These are phyloP conservation scores for Lecanicillium sp. DNA, from an alignment of 2,329 filamentous ascomycete genomes.

Conservation along the genomic window DNA sequence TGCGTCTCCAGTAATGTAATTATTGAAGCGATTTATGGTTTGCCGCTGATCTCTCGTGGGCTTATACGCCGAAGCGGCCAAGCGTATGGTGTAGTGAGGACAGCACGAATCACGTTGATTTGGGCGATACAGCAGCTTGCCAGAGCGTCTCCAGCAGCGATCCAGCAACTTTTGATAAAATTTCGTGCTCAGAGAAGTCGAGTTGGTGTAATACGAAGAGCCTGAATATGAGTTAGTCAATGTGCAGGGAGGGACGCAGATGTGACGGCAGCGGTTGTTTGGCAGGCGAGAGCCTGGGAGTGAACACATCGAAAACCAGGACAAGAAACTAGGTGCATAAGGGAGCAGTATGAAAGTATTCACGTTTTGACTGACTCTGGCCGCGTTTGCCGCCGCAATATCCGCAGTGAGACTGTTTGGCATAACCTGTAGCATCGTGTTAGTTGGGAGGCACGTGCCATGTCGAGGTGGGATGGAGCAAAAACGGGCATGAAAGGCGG, in stretches of 20 bases:
- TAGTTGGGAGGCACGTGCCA: slow-evolving; percentile 4
- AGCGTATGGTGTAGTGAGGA: slow-evolving; percentile 78
- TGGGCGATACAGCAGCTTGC: slow-evolving; percentile 66
- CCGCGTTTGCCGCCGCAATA: slow-evolving; percentile 39
- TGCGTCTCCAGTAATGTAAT: slow-evolving; percentile 57
- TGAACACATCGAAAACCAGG: no score
- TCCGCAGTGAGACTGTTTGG: slow-evolving; percentile 43
- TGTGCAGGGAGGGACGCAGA: slow-evolving; percentile 4
- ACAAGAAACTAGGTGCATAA: not conserved
- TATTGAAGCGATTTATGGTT: slow-evolving; percentile 69
- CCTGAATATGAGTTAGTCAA: slow-evolving; percentile 35
- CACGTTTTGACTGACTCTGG: slow-evolving; percentile 43
- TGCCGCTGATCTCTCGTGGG: slow-evolving; percentile 67
- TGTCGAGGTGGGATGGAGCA: no score
- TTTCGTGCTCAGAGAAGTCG: slow-evolving; percentile 51
- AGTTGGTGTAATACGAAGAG: slow-evolving; percentile 63
- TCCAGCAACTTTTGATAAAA: slow-evolving; percentile 69
- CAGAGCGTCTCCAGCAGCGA: slow-evolving; percentile 71
- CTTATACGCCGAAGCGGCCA: slow-evolving; percentile 59
- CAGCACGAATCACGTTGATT: slow-evolving; percentile 78
- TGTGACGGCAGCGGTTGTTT: no score
- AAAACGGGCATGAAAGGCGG: no score
- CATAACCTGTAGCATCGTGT: slow-evolving; percentile 34
- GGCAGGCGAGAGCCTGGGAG: not conserved
- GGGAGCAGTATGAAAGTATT: not conserved